Conservation (phyloP, 192 early-diverging fungal genomes). For the Phycomyces nitens region DNA sequence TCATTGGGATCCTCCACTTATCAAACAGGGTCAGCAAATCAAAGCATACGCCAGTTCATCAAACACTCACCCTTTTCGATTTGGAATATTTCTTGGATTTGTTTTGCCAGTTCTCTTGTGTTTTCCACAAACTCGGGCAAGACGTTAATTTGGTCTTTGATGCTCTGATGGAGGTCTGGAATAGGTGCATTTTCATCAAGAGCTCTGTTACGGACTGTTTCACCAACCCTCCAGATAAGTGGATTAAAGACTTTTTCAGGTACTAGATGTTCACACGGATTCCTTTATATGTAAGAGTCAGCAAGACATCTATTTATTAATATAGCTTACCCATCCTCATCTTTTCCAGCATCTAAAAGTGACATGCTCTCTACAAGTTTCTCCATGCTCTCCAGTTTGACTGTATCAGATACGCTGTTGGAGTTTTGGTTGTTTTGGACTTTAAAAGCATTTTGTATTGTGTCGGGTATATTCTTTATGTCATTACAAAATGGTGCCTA, state of each 20-base stretch:
- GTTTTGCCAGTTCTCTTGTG: slow-evolving; percentile 37
- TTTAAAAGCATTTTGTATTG: slow-evolving; percentile 53
- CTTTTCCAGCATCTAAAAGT: neutral
- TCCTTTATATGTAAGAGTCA: slow-evolving; percentile 19
- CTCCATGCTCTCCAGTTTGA: neutral
- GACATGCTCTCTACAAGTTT: neutral
- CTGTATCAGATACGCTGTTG: slow-evolving; percentile 48
- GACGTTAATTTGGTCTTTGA: slow-evolving; percentile 47
- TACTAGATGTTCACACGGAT: slow-evolving; percentile 45
- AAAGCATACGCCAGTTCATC: too few species aligned
- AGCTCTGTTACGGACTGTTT: slow-evolving; percentile 57
- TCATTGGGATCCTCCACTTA: neutral
- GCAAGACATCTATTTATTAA: neutral
- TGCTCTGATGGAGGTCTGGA: slow-evolving; percentile 42
- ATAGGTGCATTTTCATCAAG: slow-evolving; percentile 49
- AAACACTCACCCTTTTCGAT: slow-evolving; percentile 55
- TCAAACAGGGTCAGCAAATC: too few species aligned
- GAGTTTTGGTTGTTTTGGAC: slow-evolving; percentile 59
- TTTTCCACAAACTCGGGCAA: slow-evolving; percentile 39
- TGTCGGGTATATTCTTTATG: neutral
- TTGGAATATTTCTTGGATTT: slow-evolving; percentile 47
- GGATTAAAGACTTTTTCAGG: slow-evolving; percentile 63
- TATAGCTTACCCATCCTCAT: neutral
- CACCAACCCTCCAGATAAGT: slow-evolving; percentile 47
- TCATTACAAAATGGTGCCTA: neutral